Base-by-base conservation (phyloP, 2,329 filamentous ascomycete genomes). In the Phialophora verrucosa region DNA sequence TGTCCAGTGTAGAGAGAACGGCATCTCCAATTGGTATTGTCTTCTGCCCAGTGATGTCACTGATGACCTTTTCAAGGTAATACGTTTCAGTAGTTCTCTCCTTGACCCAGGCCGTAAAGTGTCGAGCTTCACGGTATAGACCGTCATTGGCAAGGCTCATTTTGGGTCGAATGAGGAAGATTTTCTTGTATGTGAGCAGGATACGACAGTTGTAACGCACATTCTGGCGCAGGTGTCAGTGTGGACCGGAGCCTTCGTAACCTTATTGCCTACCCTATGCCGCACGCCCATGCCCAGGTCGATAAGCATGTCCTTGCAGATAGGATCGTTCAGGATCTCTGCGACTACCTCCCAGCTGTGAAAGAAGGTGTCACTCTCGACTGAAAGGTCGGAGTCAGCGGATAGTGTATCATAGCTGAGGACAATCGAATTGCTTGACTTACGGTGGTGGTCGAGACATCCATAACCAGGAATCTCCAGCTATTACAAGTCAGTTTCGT, bases 161-260 rank as follows among this genome's bases (percentile, higher is more conserved):
- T 77, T 92, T 93, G 0, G 90, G 90, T 35, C 90, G 82, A 64
- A 95, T 89, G 65, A 90, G 81, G 20, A 93, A 78, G 23, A 93
- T 88, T 77, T 88, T 87, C 59, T 86, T 84, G 71, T 93, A 85
- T 59, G 87, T 82, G 67, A 82, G 81, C 68, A 91, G 84, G n/a
- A 90, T 81, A 27, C 90, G 82, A 71, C 86, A 87, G 75, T 91
- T 91, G 78, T 87, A 91, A 62, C 84, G 81, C 60, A 85, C 81
- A 72, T 87, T 87, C 23, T 64, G n/a, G 20, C 29, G 10, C 20
- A 35, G 38, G 23, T 56, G 25, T 62, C 14, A 62, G 59, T 50
- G 47, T 8, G 59, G 27, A 17, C 27, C 25, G 5, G 53, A 11
- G 31, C 31, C 10, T 35, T 23, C 27, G 25, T 29, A 2, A 55